These are phyloP conservation scores for Neofusicoccum ribis DNA, from an alignment of 2,329 filamentous ascomycete species.

Conservation along the genomic window DNA sequence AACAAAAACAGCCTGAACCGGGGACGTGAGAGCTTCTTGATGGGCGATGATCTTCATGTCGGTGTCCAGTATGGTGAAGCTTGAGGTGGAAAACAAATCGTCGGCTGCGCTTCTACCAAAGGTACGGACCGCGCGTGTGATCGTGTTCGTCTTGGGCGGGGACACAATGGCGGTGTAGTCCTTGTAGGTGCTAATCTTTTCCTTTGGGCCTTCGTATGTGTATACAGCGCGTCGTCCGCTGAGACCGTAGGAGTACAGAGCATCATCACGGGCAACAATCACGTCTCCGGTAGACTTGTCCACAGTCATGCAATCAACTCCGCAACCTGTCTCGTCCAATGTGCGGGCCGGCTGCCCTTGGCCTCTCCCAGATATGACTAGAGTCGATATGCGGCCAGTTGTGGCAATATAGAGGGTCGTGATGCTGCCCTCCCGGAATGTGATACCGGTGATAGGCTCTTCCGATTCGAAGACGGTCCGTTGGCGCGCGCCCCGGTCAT, in stretches of 20 bases:
- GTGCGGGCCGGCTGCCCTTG: slow-evolving; percentile 87
- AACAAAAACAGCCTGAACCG: slow-evolving; percentile 76
- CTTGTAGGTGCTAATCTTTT: slow-evolving; percentile 72
- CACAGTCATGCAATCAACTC: slow-evolving; percentile 90
- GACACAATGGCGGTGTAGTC: slow-evolving; percentile 88
- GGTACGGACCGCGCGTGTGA: slow-evolving; percentile 61
- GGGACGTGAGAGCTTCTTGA: slow-evolving; percentile 78
- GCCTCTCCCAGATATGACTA: slow-evolving; percentile 83
- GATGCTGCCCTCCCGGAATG: slow-evolving; percentile 64
- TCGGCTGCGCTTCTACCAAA: slow-evolving; percentile 74
- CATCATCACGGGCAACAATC: slow-evolving; percentile 90
- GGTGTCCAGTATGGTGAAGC: slow-evolving; percentile 87
- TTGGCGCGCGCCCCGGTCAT: slow-evolving; percentile 92
- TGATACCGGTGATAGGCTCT: slow-evolving; percentile 90
- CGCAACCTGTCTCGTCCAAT: slow-evolving; percentile 86
- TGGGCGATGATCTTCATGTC: slow-evolving; percentile 88
- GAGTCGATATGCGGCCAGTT: slow-evolving; percentile 79
- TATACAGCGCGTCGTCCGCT: slow-evolving; percentile 85
- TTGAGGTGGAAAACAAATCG: slow-evolving; percentile 81
- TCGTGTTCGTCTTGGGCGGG: slow-evolving; percentile 63
- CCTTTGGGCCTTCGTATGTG: slow-evolving; percentile 90
- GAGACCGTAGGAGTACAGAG: slow-evolving; percentile 87
- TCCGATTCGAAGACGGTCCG: slow-evolving; percentile 95
- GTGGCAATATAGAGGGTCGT: slow-evolving; percentile 92
- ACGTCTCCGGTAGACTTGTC: slow-evolving; percentile 80